Evolutionary conservation across 1,139 yeast genomes (phyloP), one percentile per base, ranked within the genome.

Genomic region (Yamadazyma oceani): DNA sequence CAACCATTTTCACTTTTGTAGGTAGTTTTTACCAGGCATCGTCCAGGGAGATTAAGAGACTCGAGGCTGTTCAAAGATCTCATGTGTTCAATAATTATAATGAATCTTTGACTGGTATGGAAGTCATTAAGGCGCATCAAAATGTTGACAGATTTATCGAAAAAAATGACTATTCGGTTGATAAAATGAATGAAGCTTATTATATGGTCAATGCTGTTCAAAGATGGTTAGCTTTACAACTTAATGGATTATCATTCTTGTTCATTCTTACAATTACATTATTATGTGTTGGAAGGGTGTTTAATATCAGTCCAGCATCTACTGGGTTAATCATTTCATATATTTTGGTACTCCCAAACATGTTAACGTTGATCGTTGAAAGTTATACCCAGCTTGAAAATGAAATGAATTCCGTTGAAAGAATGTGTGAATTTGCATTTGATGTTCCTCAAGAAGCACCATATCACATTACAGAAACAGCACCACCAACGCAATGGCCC

Each of bases 321-420:
- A 80, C 83, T 3, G 95, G 95, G 55, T 71, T 86, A 42, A 70
- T 86, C 38, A 61, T 86, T 37, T 73, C 88, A 2, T 82, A 80
- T 58, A 75, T 77, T 26, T 60, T 78, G 39, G 75, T 70, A 38
- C 65, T 80, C 37, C 73, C 80, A 3, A 73, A 75, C 35, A 63
- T 69, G 42, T 62, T 80, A 42, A 69, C 79, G 2, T 57, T 75
- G 58, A 61, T 78, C 43, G 62, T 80, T 40, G 64, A 80, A 53
- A 67, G 84, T 8, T 62, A 69, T 43, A 85, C 95, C 1, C 85
- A 82, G 53, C 76, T 85, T 21, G 96, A 87, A 57, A 87, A 85
- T 59, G 85, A 84, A 56, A 76, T 87, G 88, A 86, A 85, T 53
- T 80, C 94, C 9, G 92, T 83, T 7, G 96, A 88, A 62, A 75